These are phyloP conservation scores for Myochromella boudieri DNA, from an alignment of 768 basidiomycete genomes.

Conservation along the genomic window DNA sequence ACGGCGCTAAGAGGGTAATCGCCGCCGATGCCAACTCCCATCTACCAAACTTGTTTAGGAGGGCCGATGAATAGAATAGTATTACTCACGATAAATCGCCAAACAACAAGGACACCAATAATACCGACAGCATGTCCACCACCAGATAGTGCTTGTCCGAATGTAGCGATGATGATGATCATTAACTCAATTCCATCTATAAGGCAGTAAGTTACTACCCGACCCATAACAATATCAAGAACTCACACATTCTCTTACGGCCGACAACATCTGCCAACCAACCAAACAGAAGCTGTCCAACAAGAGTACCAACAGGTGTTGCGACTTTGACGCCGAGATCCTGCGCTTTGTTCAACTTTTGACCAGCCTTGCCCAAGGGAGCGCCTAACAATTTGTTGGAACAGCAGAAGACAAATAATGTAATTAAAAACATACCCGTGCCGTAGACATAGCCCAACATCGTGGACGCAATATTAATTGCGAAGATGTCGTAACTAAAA, in stretches of 20 bases:
- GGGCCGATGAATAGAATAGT: not conserved
- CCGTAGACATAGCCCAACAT: slow-evolving; percentile 88
- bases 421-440: slow-evolving; percentile 19
- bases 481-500: slow-evolving; percentile 78
- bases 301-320: slow-evolving; percentile 71
- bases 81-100: slow-evolving; percentile 70
- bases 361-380: slow-evolving; percentile 21
- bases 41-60: slow-evolving; percentile 31
- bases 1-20: slow-evolving; percentile 87
- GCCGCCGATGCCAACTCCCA: slow-evolving; percentile 85
- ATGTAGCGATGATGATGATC: slow-evolving; percentile 79
- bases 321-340: slow-evolving; percentile 78
- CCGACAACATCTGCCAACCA: slow-evolving; percentile 78
- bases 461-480: slow-evolving; percentile 80
- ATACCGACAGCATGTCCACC: slow-evolving; percentile 65
- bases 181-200: slow-evolving; percentile 72
- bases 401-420: not conserved
- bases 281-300: slow-evolving; percentile 78
- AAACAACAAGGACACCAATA: slow-evolving; percentile 75
- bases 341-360: slow-evolving; percentile 56
- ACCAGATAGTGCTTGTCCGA: slow-evolving; percentile 78
- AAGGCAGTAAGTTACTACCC: slow-evolving; percentile 1
- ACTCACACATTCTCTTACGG: slow-evolving; percentile 78
- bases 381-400: slow-evolving; percentile 3
- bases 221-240: not conserved